These are phyloP conservation scores for Copromyces sp. DNA, from an alignment of 495 filamentous ascomycete species.

Conservation along the genomic window DNA sequence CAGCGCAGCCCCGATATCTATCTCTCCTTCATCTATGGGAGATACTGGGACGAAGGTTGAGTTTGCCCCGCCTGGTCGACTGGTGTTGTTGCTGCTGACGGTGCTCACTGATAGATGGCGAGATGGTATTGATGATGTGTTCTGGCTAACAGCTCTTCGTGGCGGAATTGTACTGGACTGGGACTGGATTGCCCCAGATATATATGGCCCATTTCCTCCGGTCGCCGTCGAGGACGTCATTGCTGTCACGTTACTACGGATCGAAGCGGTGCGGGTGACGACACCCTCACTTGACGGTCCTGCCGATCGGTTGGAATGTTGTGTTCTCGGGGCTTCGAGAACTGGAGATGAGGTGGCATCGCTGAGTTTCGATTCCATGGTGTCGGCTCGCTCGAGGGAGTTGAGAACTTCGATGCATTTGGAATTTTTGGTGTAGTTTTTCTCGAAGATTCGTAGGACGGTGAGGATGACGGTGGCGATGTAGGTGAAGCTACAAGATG, in stretches of 20 bases:
- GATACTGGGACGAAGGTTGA: background rate
- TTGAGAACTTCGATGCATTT: slow-evolving; percentile 15
- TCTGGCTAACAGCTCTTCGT: slow-evolving; percentile 5
- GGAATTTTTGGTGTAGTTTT: slow-evolving; percentile 15
- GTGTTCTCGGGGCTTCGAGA: background rate
- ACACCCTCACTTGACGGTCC: slow-evolving; percentile 23
- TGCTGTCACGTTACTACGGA: slow-evolving; percentile 21
- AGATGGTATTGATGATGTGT: background rate
- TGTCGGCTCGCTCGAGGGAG: slow-evolving; percentile 17
- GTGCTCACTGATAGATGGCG: background rate
- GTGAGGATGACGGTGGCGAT: slow-evolving; percentile 23
- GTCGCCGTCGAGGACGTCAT: slow-evolving; percentile 1
- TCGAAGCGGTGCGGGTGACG: slow-evolving; percentile 21
- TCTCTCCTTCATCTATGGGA: background rate
- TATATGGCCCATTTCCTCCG: background rate
- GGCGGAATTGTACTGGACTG: background rate
- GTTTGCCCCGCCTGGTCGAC: background rate
- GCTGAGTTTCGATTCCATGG: slow-evolving; percentile 13
- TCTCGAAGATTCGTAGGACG: slow-evolving; percentile 22
- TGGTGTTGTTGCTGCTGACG: background rate
- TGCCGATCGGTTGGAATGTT: background rate
- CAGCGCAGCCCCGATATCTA: background rate
- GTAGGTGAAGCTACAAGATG: slow-evolving; percentile 25
- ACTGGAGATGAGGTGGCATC: slow-evolving; percentile 5
- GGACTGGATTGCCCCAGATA: slow-evolving; percentile 7